phyloP scores from a whole-genome alignment of 75 land plant genomes.

The Pinus tabuliformis region DNA sequence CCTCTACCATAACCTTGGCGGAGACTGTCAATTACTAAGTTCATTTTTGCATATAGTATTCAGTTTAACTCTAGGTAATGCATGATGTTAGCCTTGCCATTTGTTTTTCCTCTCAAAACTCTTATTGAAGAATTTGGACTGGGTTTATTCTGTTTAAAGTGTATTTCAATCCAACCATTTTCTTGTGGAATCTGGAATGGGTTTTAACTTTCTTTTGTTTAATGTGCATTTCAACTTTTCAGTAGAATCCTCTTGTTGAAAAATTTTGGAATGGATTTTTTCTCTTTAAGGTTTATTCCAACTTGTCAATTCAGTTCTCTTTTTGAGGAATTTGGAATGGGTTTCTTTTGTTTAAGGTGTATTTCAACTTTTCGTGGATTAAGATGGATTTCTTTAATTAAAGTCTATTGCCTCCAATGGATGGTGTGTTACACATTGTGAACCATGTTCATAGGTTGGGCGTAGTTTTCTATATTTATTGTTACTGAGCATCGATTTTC shows the following conservation, averaged over 20 bases:
- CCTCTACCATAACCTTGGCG: constrained; percentile 39
- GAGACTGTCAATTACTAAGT: constrained; percentile 16
- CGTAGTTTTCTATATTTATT: background rate
- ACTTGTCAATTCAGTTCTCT: background rate
- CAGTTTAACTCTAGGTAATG: background rate
- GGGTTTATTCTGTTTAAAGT: background rate
- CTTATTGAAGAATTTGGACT: background rate
- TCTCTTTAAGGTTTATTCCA: background rate
- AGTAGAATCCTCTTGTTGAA: background rate
- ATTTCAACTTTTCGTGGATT: background rate
- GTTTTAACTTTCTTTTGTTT: background rate
- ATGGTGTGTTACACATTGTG: background rate
- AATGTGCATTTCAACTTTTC: background rate
- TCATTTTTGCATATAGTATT: too few relatives aligned
- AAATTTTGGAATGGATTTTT: background rate
- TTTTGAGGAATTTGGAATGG: background rate
- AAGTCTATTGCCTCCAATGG: background rate
- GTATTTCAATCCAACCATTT: background rate
- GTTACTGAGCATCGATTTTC: background rate
- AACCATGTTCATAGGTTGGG: too few relatives aligned
- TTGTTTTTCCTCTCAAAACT: background rate
- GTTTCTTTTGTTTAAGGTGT: background rate
- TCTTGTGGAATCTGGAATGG: background rate
- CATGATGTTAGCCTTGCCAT: background rate
- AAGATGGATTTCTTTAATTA: background rate